Conservation (phyloP, 306 rosid species). For the Crataegus laevigata region DNA sequence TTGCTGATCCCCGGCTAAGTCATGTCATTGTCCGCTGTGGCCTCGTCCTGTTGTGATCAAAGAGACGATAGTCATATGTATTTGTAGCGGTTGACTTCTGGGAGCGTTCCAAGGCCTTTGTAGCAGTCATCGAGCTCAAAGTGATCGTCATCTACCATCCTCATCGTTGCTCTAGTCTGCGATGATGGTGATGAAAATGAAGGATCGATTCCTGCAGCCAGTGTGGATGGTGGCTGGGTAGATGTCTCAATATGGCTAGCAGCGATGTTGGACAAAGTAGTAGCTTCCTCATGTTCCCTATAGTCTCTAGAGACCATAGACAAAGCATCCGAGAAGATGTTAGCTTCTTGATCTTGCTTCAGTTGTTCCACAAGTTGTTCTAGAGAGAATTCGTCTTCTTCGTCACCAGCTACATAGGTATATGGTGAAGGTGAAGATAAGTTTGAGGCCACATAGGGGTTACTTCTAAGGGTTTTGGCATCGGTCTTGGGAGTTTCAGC, state of each 20-base stretch:
- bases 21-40: not conserved
- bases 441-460: not conserved
- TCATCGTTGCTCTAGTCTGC: not conserved
- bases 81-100: conserved; percentile 1
- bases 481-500: not conserved
- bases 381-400: not conserved
- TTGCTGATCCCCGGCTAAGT: not conserved
- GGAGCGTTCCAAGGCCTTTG: conserved; percentile 12
- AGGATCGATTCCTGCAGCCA: not conserved
- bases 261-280: not conserved
- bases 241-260: not conserved
- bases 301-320: not conserved
- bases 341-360: conserved; percentile 13
- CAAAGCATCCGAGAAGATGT: not conserved
- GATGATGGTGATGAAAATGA: not conserved
- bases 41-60: not conserved
- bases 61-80: not conserved
- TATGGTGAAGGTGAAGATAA: not conserved
- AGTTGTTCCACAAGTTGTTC: conserved; percentile 14
- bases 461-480: not conserved
- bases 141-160: not conserved
- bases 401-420: not conserved
- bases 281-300: not conserved
- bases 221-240: not conserved
- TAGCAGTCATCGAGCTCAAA: conserved; percentile 5